Evolutionary conservation across 2,329 filamentous ascomycete genomes (phyloP).

Genomic region (Fusarium sp.): DNA sequence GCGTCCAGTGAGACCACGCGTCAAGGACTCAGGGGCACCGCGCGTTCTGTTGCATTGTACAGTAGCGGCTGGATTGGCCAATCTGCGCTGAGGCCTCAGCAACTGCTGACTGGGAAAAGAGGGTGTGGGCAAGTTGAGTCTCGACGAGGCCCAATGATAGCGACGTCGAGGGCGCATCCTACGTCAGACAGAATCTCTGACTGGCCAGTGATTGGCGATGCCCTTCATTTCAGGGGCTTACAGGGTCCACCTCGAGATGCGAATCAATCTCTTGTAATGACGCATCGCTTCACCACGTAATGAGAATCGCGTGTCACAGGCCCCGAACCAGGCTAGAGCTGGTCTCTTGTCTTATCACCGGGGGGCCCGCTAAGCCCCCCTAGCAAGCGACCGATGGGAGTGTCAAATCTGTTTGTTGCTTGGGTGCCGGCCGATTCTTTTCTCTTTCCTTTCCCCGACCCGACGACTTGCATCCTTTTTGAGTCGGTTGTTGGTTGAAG

Average conservation of each 20-base stretch:
- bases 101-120: neutral
- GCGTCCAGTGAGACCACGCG: neutral
- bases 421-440: neutral
- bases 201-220: neutral
- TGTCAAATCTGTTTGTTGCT: neutral
- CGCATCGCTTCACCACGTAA: conserved; percentile 1
- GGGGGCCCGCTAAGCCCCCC: neutral
- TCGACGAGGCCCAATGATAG: neutral
- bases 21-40: neutral
- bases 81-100: neutral
- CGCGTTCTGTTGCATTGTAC: neutral
- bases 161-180: neutral
- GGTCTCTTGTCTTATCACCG: neutral
- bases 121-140: neutral
- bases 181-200: neutral
- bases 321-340: neutral
- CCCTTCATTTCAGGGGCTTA: neutral
- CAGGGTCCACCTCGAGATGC: neutral
- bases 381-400: neutral
- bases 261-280: neutral
- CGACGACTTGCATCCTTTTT: neutral
- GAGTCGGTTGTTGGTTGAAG: neutral
- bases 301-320: neutral
- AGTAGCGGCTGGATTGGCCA: neutral
- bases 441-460: neutral